Percentiles rank a stretch among this genome's conserved stretches.
Evolutionary conservation across 495 filamentous ascomycete genomes (phyloP).

Genomic region (Tricharina praecox): DNA sequence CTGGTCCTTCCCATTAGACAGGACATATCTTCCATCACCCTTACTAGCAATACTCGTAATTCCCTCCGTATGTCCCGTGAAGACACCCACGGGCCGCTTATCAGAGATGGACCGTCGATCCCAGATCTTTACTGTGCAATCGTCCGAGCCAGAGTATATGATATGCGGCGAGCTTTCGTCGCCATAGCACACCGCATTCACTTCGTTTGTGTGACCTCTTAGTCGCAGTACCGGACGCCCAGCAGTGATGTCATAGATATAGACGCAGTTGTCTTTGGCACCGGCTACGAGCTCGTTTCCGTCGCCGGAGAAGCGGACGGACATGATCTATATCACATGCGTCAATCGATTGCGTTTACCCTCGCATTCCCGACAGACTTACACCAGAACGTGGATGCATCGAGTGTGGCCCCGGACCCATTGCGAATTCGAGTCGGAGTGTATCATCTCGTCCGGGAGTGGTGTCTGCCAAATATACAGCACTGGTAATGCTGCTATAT

Average conservation of each 20-base stretch:
- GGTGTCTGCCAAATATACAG: slow-evolving; percentile 71
- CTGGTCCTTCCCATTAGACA: slow-evolving; percentile 92
- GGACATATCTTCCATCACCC: slow-evolving; percentile 82
- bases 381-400: slow-evolving; percentile 15
- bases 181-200: slow-evolving; percentile 94
- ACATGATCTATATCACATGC: no score
- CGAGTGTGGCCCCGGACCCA: slow-evolving; percentile 28
- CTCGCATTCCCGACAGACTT: no score
- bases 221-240: slow-evolving; percentile 56
- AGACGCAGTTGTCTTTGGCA: slow-evolving; percentile 57
- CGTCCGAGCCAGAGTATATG: slow-evolving; percentile 90
- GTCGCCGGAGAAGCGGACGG: slow-evolving; percentile 81
- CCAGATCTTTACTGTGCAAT: slow-evolving; percentile 90
- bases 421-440: slow-evolving; percentile 54
- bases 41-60: slow-evolving; percentile 93
- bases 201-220: slow-evolving; percentile 65
- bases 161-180: slow-evolving; percentile 83
- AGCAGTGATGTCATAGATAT: slow-evolving; percentile 87
- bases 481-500: slow-evolving; percentile 67
- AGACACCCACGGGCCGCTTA: slow-evolving; percentile 72
- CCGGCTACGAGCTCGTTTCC: slow-evolving; percentile 83
- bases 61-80: slow-evolving; percentile 86
- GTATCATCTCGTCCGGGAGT: slow-evolving; percentile 73
- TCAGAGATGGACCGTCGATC: slow-evolving; percentile 82
- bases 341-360: no score